Conservation (phyloP, 768 basidiomycete genomes). For the Amanita pallidorosea region DNA sequence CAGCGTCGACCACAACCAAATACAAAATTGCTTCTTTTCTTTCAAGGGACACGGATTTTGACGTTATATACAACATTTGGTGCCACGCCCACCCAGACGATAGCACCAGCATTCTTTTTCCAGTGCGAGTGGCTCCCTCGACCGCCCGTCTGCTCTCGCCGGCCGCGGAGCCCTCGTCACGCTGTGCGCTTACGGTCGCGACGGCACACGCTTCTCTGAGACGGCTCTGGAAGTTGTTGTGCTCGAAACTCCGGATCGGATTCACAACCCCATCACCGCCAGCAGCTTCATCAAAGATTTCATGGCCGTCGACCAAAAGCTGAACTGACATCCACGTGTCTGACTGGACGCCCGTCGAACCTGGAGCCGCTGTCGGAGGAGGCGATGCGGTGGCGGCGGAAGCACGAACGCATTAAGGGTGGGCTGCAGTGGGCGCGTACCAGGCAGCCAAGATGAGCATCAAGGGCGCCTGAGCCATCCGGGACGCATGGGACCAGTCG, state of each 20-base stretch:
- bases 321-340: conserved; percentile 88
- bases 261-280: conserved; percentile 92
- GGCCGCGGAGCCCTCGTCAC: conserved; percentile 40
- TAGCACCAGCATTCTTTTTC: conserved; percentile 24
- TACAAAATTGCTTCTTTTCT: conserved; percentile 97
- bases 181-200: conserved; percentile 62
- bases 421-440: conserved; percentile 74
- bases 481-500: conserved; percentile 73
- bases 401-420: conserved; percentile 58
- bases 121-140: conserved; percentile 16
- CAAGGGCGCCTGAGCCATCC: conserved; percentile 59
- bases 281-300: conserved; percentile 95
- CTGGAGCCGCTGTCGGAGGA: conserved; percentile 25
- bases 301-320: conserved; percentile 79
- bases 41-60: conserved; percentile 89
- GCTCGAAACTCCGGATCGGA: conserved; percentile 88
- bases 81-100: conserved; percentile 73
- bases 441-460: conserved; percentile 64
- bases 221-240: conserved; percentile 67
- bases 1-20: no score
- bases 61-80: conserved; percentile 96
- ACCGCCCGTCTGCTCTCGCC: conserved; percentile 10
- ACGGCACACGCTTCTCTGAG: conserved; percentile 62
- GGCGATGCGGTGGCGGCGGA: conserved; percentile 40
- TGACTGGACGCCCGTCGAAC: conserved; percentile 74